Evolutionary conservation across 306 rosid genomes (phyloP).

Genomic region (Lablab purpureus): DNA sequence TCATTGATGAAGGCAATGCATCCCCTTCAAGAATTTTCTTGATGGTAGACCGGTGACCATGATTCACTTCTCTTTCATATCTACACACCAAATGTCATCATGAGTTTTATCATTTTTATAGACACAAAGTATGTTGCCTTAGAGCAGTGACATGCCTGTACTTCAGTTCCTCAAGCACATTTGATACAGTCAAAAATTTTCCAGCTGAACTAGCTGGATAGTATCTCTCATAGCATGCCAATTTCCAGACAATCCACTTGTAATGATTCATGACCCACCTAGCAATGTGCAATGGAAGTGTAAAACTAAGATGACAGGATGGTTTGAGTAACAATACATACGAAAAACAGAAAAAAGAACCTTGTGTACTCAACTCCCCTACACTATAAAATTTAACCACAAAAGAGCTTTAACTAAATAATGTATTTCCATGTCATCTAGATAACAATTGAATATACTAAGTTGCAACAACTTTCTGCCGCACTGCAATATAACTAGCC

Average conservation of each 20-base stretch:
- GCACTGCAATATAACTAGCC: not conserved
- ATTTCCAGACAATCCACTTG: constrained; percentile 96
- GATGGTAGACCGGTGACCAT: constrained; percentile 85
- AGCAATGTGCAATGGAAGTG: constrained; percentile 39
- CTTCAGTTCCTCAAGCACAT: constrained; percentile 91
- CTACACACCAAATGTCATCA: constrained; percentile 50
- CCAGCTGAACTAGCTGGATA: constrained; percentile 61
- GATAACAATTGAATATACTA: constrained; percentile 19
- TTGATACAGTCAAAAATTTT: constrained; percentile 64
- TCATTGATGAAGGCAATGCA: constrained; percentile 75
- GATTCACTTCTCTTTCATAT: constrained; percentile 93
- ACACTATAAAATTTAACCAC: constrained; percentile 26
- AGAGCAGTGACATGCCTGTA: constrained; percentile 67
- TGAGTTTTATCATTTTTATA: constrained; percentile 15
- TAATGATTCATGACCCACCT: constrained; percentile 95
- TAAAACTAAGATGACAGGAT: constrained; percentile 30
- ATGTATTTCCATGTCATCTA: not conserved
- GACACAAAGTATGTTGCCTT: constrained; percentile 38
- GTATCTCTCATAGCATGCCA: constrained; percentile 86
- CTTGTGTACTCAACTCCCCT: constrained; percentile 15
- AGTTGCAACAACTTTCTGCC: constrained; percentile 30
- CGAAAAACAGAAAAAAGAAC: constrained; percentile 28
- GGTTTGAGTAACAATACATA: not conserved
- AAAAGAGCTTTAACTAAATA: constrained; percentile 24
- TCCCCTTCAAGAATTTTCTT: constrained; percentile 93